phyloP scores from a whole-genome alignment of 2,329 filamentous ascomycete species.

The Macrophomina pseudophaseolina region DNA sequence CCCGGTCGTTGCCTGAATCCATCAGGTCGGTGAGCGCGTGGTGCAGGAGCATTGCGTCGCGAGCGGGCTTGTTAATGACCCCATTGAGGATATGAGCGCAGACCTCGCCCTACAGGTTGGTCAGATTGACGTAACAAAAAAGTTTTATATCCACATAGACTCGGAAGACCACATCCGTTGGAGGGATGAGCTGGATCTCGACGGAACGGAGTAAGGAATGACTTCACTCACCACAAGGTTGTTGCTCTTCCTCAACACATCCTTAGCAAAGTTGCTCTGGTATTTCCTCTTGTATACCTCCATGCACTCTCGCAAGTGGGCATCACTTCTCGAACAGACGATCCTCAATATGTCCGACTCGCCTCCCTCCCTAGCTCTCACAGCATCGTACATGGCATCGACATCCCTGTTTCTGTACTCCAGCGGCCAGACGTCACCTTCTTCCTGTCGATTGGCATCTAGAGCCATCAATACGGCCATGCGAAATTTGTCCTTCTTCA shows the following conservation, averaged over 20 bases:
- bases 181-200: background rate
- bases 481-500: constrained; percentile 96
- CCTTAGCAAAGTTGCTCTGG: constrained; percentile 81
- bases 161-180: background rate
- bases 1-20: constrained; percentile 38
- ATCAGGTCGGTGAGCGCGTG: constrained; percentile 74
- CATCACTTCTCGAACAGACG: constrained; percentile 78
- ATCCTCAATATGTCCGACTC: constrained; percentile 88
- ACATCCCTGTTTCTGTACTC: constrained; percentile 70
- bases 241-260: constrained; percentile 84
- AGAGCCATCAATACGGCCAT: constrained; percentile 82
- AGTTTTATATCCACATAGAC: background rate
- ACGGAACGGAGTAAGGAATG: background rate
- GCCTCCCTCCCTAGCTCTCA: constrained; percentile 74
- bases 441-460: constrained; percentile 83
- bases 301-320: constrained; percentile 80
- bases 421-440: constrained; percentile 65
- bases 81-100: constrained; percentile 95
- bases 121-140: background rate
- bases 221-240: constrained; percentile 81
- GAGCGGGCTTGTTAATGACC: constrained; percentile 91
- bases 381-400: constrained; percentile 70
- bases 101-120: constrained; percentile 75
- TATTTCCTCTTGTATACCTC: constrained; percentile 75
- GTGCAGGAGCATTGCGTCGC: constrained; percentile 87